Evolutionary conservation across 176 grass and related monocot genomes (phyloP).

Genomic region (Raddia guianensis): DNA sequence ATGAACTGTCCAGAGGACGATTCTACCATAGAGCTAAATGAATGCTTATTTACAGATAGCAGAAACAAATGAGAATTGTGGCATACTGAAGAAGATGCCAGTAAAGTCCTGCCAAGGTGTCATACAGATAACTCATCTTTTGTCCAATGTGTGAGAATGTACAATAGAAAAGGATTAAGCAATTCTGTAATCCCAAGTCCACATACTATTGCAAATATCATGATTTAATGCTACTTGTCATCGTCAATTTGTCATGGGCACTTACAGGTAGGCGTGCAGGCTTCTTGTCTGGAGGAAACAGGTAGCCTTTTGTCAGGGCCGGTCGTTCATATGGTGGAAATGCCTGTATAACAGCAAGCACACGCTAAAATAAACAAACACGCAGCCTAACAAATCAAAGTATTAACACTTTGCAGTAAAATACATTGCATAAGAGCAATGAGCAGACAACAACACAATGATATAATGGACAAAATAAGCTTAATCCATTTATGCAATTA

Average conservation of each 20-base stretch:
- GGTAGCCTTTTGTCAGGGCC: constrained; percentile 89
- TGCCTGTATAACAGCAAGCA: constrained; percentile 51
- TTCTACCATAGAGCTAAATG: background rate
- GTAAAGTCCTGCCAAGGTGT: background rate
- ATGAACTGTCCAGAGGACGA: background rate
- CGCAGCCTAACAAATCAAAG: background rate
- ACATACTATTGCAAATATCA: background rate
- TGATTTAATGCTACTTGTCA: background rate
- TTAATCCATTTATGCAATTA: background rate
- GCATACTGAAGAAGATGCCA: background rate
- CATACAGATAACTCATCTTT: background rate
- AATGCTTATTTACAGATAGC: background rate
- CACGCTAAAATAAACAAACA: constrained; percentile 14
- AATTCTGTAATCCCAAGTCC: background rate
- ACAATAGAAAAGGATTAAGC: background rate
- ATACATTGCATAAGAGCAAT: background rate
- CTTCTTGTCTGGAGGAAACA: constrained; percentile 91
- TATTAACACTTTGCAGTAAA: background rate
- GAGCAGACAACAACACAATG: background rate
- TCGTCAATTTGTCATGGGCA: background rate
- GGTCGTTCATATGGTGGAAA: constrained; percentile 87
- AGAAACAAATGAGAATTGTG: background rate
- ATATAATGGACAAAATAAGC: background rate
- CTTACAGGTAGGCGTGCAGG: constrained; percentile 90
- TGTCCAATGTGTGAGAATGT: constrained; percentile 9